phyloP scores from a whole-genome alignment of 2,329 filamentous ascomycete species.

The Apiospora malaysiana region DNA sequence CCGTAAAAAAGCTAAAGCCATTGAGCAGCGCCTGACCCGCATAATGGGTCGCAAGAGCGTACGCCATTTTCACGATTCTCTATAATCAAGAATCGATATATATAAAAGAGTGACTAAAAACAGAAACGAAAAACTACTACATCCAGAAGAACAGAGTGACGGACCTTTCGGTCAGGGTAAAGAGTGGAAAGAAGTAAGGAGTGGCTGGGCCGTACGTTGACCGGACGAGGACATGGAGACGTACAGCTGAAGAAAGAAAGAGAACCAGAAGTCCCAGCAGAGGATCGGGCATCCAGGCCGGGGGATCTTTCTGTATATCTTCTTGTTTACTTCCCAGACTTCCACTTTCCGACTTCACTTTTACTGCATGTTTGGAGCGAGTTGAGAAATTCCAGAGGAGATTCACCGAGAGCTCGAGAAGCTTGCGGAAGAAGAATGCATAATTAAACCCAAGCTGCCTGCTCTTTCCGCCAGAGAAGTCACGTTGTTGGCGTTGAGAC shows the following conservation, averaged over 20 bases:
- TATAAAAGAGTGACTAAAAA: slow-evolving; percentile 8
- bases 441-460: not conserved
- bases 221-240: not conserved
- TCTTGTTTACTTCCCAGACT: not conserved
- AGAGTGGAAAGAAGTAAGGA: not conserved
- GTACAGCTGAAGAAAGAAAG: slow-evolving; percentile 13
- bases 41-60: slow-evolving; percentile 40
- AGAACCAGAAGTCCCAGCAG: not conserved
- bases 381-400: slow-evolving; percentile 13
- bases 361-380: not conserved
- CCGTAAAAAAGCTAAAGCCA: slow-evolving; percentile 57
- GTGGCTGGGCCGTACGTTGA: slow-evolving; percentile 1
- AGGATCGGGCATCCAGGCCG: not conserved
- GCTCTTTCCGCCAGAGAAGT: not conserved
- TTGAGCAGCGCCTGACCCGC: slow-evolving; percentile 40
- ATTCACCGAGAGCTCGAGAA: not conserved
- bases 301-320: not conserved
- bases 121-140: slow-evolving; percentile 2
- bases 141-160: slow-evolving; percentile 16
- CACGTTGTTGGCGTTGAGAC: slow-evolving; percentile 15
- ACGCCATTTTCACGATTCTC: slow-evolving; percentile 31
- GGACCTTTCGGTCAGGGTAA: slow-evolving; percentile 18
- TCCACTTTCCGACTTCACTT: slow-evolving; percentile 1
- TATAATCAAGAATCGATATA: not conserved
- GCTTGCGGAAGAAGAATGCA: slow-evolving; percentile 12